Percentiles rank a stretch among this genome's conserved stretches.
Evolutionary conservation across 768 basidiomycete genomes (phyloP).

Genomic region (Lentinus brumalis): DNA sequence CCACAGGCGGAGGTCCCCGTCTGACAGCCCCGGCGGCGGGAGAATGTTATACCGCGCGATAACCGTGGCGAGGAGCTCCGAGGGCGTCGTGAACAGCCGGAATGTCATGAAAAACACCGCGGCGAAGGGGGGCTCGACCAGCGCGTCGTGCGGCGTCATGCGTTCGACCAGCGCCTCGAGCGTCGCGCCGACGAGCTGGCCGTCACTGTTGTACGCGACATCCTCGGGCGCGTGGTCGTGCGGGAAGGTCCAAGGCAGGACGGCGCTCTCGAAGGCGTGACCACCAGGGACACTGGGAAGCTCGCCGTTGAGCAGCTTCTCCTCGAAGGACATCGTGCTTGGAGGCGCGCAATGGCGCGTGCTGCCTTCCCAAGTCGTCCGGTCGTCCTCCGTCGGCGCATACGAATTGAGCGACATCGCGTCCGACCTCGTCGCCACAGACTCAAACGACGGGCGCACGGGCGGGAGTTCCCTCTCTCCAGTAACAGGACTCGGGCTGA

Average conservation of each 20-base stretch:
- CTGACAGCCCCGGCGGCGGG: conserved; percentile 57
- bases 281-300: conserved; percentile 41
- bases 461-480: conserved; percentile 39
- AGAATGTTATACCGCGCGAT: conserved; percentile 83
- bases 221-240: conserved; percentile 84
- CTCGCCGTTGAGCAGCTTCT: conserved; percentile 53
- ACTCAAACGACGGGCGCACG: conserved; percentile 31
- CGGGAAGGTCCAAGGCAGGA: conserved; percentile 56
- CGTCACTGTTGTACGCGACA: conserved; percentile 88
- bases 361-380: conserved; percentile 62
- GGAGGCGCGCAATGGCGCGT: conserved; percentile 31
- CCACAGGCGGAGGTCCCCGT: conserved; percentile 73
- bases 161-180: conserved; percentile 91
- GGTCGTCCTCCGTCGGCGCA: conserved; percentile 51
- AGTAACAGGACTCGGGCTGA: not conserved
- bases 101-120: conserved; percentile 96
- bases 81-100: conserved; percentile 83
- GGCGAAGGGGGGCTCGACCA: conserved; percentile 85
- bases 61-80: conserved; percentile 73
- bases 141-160: conserved; percentile 92
- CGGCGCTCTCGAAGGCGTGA: conserved; percentile 33
- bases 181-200: conserved; percentile 88
- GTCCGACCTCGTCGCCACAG: conserved; percentile 39
- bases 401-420: conserved; percentile 54
- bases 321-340: conserved; percentile 38